Evolutionary conservation across 768 basidiomycete genomes (phyloP), one percentile per base, ranked within the genome.

Genomic region (Hericium coralloides): DNA sequence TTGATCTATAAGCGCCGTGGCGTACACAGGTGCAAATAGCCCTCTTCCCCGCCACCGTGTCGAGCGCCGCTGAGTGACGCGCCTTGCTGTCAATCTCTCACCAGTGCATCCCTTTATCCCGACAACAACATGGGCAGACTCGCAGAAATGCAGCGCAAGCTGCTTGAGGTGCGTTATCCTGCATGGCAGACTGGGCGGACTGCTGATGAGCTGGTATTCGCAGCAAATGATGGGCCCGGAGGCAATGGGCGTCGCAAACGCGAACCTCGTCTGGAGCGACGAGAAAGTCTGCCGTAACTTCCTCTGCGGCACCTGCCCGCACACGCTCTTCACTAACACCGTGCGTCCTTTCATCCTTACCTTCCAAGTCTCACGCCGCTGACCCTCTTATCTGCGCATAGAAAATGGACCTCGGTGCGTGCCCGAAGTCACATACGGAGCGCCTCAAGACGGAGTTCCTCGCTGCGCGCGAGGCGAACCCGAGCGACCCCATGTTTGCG

Each of bases 221-320:
- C 37, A 97, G 95, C 95, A 97, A 95, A 97, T 95, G 93, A 98
- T 98, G 95, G 95, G 93, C n/a, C 90, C 95, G 49, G 95, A 99
- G 74, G 94, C 97, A 18, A 95, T 99, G 92, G 97, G 97, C 65
- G 86, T 94, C 47, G 85, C 90, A 48, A 92, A 91, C 64, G 86
- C 88, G 62, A 95, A 98, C 73, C 78, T 97, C 58, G 84, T 86
- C 61, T 95, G 94, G 90, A 86, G 84, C 36, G 92, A 95, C 72
- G 94, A 95, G 65, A 98, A 98, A 79, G 95, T 98, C 8, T 98
- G 97, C 81, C 82, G 89, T 69, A 98, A 98, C 74, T 98, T 93
- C 76, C 75, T 98, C 31, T 98, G 95, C 66, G 97, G 97, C 54
- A 95, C 92, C n/a, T 99, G 97, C 69, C 97, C 97, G 2, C 97